Conservation (phyloP, 371 early-diverging fungal species). For the Lichtheimia corymbifera region DNA sequence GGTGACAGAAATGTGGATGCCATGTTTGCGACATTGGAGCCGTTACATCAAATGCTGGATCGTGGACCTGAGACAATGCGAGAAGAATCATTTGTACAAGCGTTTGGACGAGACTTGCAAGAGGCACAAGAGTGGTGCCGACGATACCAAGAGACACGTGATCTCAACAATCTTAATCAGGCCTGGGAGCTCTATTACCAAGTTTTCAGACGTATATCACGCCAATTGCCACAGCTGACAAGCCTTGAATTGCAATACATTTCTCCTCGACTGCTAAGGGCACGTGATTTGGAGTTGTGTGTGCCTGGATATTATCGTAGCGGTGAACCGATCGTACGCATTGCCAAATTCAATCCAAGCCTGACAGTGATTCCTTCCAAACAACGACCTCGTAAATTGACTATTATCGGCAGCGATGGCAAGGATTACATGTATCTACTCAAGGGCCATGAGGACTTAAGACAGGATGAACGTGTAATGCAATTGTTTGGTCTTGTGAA, state of each 20-base stretch:
- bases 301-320: conserved; percentile 94
- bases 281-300: conserved; percentile 85
- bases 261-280: conserved; percentile 87
- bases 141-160: conserved; percentile 77
- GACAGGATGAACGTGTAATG: conserved; percentile 99
- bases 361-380: conserved; percentile 91
- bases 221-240: conserved; percentile 82
- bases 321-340: conserved; percentile 86
- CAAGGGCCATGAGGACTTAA: conserved; percentile 98
- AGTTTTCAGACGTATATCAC: conserved; percentile 85
- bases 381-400: conserved; percentile 89
- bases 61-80: conserved; percentile 92
- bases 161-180: conserved; percentile 85
- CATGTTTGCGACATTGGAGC: conserved; percentile 90
- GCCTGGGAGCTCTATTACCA: conserved; percentile 96
- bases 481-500: conserved; percentile 98
- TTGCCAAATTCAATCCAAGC: conserved; percentile 81
- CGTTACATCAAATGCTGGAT: conserved; percentile 89
- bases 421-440: conserved; percentile 89
- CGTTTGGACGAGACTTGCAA: conserved; percentile 89
- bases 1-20: conserved; percentile 86
- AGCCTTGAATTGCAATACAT: conserved; percentile 89
- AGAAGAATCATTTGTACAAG: conserved; percentile 93
- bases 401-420: conserved; percentile 89
- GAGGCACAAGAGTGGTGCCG: conserved; percentile 92